Evolutionary conservation across 768 basidiomycete species (phyloP), one percentile per base, ranked within the genome.

Genomic region (Boletales sp.): DNA sequence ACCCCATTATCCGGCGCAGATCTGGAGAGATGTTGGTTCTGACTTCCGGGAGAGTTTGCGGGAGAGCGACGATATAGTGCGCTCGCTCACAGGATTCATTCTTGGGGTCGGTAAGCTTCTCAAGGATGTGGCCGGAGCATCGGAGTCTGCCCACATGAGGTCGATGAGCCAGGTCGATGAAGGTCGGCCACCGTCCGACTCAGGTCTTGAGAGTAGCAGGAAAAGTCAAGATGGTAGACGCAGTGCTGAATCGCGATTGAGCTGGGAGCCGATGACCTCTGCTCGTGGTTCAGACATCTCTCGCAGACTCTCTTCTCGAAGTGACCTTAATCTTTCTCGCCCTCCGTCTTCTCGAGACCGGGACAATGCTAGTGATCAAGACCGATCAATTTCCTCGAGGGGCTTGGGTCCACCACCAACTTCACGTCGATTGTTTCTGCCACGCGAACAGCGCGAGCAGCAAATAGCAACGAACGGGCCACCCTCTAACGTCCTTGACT

Each of bases 31-130:
- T 41, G 77, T 90, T 6, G 85, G 86, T 1, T 76, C 76, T 9
- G 89, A 92, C 55, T 87, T 82, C 57, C 70, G 88, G 34, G 90
- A 92, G 45, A 77, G 80, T 45, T 55, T 87, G 55, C 74, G 84
- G 58, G 77, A 82, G 47, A 86, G 86, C 52, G 90, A 92, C 62
- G 90, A 92, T 63, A 72, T 90, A 40, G 84, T 91, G 4, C 72
- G 90, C 47, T 82, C 81, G 8, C 72, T 88, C 64, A 92, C 90
- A 8, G 83, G 81, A 37, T 80, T 92, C 51, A 66, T 92, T 55
- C 69, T 91, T n/a, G 84, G 86, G 30, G 74, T 86, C 7, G 88
- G 90, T 30, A 80, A 79, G 64, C 74, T 86, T 11, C 64, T 90
- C 51, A 76, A 81, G 51, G 89, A 90, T 45, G 65, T 75, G 19